Percentiles rank a stretch among this genome's conserved stretches.
Conservation (phyloP, 192 early-diverging fungal genomes). For the Coemansia sp. region DNA sequence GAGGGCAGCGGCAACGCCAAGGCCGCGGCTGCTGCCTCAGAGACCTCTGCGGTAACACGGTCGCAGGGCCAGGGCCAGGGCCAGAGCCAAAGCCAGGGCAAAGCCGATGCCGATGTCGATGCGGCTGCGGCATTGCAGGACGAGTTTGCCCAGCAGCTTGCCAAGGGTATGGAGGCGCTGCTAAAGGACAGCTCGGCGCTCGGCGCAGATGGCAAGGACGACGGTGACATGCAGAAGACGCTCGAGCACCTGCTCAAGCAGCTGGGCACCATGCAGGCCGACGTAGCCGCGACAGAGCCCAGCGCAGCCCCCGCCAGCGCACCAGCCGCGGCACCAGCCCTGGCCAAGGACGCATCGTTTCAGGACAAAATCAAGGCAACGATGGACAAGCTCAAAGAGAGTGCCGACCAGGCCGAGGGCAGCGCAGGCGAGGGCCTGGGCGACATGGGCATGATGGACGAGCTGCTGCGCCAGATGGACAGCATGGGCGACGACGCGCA, state of each 20-base stretch:
- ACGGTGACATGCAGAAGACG: constrained; percentile 61
- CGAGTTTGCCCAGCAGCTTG: constrained; percentile 70
- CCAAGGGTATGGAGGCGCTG: constrained; percentile 74
- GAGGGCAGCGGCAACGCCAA: not conserved
- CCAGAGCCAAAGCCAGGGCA: constrained; percentile 3
- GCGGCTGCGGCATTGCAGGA: constrained; percentile 52
- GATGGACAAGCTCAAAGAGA: constrained; percentile 83
- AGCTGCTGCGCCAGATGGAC: constrained; percentile 83
- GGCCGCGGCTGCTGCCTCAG: not conserved
- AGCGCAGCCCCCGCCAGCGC: not conserved
- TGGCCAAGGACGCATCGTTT: constrained; percentile 54
- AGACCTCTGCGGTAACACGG: too few relatives aligned
- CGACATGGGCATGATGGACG: constrained; percentile 77
- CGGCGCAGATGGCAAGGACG: constrained; percentile 17
- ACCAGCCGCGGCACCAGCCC: not conserved
- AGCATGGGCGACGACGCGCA: constrained; percentile 69
- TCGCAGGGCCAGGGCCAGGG: too few relatives aligned
- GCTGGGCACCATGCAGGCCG: constrained; percentile 52
- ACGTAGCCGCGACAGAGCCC: constrained; percentile 24
- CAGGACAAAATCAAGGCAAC: constrained; percentile 88
- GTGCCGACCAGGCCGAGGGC: constrained; percentile 77
- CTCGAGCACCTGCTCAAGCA: constrained; percentile 74
- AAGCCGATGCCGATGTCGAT: constrained; percentile 19
- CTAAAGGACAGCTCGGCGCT: constrained; percentile 32
- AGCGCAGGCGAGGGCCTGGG: constrained; percentile 51